Evolutionary conservation across 768 basidiomycete species (phyloP), one percentile per base, ranked within the genome.

Genomic region (Kondoa malvinella): DNA sequence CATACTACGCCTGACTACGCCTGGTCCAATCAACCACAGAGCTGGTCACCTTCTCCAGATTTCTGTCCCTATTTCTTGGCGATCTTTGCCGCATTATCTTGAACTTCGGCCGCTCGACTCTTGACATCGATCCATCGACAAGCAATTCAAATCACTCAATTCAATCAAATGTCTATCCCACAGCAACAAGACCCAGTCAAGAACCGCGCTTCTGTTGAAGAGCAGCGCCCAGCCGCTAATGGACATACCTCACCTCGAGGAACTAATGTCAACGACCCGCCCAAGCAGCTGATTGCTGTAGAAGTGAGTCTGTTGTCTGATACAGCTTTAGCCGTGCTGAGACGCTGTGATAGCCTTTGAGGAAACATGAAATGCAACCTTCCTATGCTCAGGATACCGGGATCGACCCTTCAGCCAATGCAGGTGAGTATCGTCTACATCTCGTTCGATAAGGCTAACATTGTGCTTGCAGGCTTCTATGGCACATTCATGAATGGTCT

Each of bases 331-430:
- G 21, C 40, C 21, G 8, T 8, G 40, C 40, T 50, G 8, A 50
- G 12, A 8, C 8, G 12, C 40, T 50, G 12, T 50, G 21, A 50
- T 21, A 71, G 64, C 62, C 70, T 17, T 64, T 69, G 17, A 33
- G 64, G 16, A 57, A 56, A 12, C 56, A 61, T 3, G 69, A 75
- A 31, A 77, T 76, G 74, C 77, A 95, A 86, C 90, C 88, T 1
- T 90, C 88, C 0, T 95, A 96, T 76, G 84, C 91, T 1, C 91
- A 96, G 78, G 89, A 92, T 76, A 78, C 91, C 57, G 90, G 91
- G 57, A 81, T 76, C n/a, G 68, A 61, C 4, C 83, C 79, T 88
- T 92, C 64, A 84, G 83, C 2, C 91, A 94, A 77, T 90, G 89
- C 63, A 26, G 1, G 3, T 31, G 29, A 57, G 66, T 67, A 15